Percentiles rank a stretch among this genome's conserved stretches.
Evolutionary conservation across 2,329 filamentous ascomycete genomes (phyloP).

Genomic region (Hypoxylon sp.): DNA sequence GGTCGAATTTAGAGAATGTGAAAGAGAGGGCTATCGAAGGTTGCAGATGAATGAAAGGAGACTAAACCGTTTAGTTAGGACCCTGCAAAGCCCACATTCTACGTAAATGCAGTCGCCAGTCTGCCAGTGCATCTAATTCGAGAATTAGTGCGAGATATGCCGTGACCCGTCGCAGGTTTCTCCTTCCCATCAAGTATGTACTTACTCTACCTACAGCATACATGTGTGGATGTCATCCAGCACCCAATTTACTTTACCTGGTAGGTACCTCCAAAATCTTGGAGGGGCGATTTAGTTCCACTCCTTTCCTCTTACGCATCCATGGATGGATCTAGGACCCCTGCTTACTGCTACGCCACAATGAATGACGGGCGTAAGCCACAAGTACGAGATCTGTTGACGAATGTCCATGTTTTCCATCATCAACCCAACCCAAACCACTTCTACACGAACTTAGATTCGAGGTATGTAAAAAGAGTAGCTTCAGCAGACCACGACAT

Average conservation of each 20-base stretch:
- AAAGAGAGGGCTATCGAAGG: conserved; percentile 41
- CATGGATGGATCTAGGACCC: conserved; percentile 5
- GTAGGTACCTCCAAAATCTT: conserved; percentile 21
- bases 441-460: conserved; percentile 6
- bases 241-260: conserved; percentile 6
- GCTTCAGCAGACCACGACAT: neutral
- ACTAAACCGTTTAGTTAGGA: conserved; percentile 35
- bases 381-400: conserved; percentile 21
- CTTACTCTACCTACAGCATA: neutral
- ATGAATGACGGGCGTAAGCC: conserved; percentile 18
- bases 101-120: conserved; percentile 26
- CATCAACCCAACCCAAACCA: neutral
- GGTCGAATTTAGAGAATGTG: conserved; percentile 40
- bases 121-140: conserved; percentile 14
- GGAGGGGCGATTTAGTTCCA: conserved; percentile 26
- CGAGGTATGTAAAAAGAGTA: conserved; percentile 2
- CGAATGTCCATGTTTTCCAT: conserved; percentile 6
- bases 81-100: conserved; percentile 36
- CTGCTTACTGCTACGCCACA: conserved; percentile 13
- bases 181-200: conserved; percentile 14
- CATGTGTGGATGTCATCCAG: conserved; percentile 1
- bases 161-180: conserved; percentile 35
- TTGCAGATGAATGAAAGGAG: conserved; percentile 34
- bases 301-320: neutral
- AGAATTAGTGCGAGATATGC: conserved; percentile 34